These are phyloP conservation scores for Petasospora fabianii DNA, from an alignment of 1,139 yeast genomes.

Conservation along the genomic window DNA sequence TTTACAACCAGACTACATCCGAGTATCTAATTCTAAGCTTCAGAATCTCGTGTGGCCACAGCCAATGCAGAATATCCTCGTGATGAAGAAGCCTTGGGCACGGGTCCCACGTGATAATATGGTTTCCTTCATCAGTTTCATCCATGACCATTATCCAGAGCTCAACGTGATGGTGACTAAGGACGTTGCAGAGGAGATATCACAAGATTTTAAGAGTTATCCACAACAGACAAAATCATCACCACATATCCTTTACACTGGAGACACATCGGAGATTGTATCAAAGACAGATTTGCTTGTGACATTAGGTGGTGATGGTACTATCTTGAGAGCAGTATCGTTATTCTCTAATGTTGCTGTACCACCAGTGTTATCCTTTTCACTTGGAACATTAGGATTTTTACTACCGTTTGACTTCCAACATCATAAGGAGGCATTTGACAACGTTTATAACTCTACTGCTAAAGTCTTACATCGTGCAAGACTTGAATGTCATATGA, in stretches of 20 bases:
- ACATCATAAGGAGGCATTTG: constrained; percentile 58
- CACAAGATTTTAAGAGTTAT: constrained; percentile 36
- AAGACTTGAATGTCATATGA: constrained; percentile 71
- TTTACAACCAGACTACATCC: constrained; percentile 39
- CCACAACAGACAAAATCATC: constrained; percentile 24
- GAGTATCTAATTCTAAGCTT: constrained; percentile 44
- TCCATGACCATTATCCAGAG: constrained; percentile 58
- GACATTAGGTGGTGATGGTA: constrained; percentile 94
- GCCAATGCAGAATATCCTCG: constrained; percentile 64
- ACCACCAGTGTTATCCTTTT: constrained; percentile 87
- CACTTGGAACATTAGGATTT: constrained; percentile 90
- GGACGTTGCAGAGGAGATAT: constrained; percentile 72
- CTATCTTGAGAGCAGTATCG: constrained; percentile 70
- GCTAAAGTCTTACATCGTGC: constrained; percentile 72
- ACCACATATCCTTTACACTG: constrained; percentile 49
- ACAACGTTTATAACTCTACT: constrained; percentile 59
- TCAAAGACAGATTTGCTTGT: constrained; percentile 64
- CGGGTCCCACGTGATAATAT: constrained; percentile 60
- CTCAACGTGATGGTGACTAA: constrained; percentile 74
- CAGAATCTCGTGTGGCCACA: constrained; percentile 47
- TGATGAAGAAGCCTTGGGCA: constrained; percentile 86
- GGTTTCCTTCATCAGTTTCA: constrained; percentile 53
- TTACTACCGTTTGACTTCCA: constrained; percentile 79
- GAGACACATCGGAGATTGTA: constrained; percentile 53
- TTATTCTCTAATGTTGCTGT: constrained; percentile 64